Evolutionary conservation across 2,329 filamentous ascomycete genomes (phyloP), one percentile per base, ranked within the genome.

Genomic region (Tolypocladium capitatum): DNA sequence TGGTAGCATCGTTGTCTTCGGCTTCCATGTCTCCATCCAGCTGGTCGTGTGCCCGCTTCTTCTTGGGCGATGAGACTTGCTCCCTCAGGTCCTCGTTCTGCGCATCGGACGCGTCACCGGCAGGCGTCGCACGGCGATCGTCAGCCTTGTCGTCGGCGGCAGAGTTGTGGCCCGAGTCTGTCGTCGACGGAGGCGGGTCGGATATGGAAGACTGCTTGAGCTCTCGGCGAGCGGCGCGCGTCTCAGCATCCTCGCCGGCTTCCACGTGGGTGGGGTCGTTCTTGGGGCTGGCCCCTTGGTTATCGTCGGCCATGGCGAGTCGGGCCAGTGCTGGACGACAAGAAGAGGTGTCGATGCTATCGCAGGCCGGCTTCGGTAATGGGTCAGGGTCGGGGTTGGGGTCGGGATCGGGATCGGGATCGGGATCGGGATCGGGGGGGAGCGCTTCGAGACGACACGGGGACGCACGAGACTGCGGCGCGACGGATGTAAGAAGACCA

Each of bases 191-290:
- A 58, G 58, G 57, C 52, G 60, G 58, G 45, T 76, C 78, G 16
- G 79, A 83, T 53, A 83, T 81, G 46, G 68, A 72, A 10, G 79
- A 80, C 53, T 83, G 77, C 64, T 76, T 79, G 36, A 83, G 70
- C 64, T 83, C 80, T 56, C 81, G 74, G 51, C 80, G 74, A 33
- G 80, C 71, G 46, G 78, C 78, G 49, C 76, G 76, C 36, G 80
- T 83, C 57, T 79, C 78, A 33, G 76, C 74, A 60, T 83, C 80
- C 55, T 83, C 80, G 47, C 68, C 72, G 32, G 58, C 57, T 48
- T 67, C 64, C 52, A 65, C 54, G 45, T 56, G 58, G 46, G 57
- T 46, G 43, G 55, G 56, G 30, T 65, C 62, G 48, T 56, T 59
- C 52, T 63, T 67, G 49, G 69, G 68, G 59, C 66, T 70, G 43